Evolutionary conservation across 345 rosid genomes (phyloP).

Genomic region (Geranium brycei): DNA sequence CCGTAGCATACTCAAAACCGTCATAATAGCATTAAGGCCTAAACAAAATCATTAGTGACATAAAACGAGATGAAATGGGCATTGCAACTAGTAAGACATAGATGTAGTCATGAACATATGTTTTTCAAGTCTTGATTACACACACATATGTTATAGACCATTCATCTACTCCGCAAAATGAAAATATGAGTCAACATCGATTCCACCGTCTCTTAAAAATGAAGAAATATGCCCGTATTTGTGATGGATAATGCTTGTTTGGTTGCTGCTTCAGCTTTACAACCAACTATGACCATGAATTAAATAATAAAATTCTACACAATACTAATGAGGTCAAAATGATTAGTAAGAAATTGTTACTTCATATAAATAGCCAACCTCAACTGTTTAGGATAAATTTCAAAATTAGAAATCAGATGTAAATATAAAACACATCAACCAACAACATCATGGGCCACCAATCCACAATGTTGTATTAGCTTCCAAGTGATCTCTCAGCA

Average conservation of each 20-base stretch:
- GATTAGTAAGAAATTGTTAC: not conserved
- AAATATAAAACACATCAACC: no score
- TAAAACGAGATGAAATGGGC: not conserved
- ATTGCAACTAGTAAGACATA: not conserved
- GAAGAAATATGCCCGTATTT: not conserved
- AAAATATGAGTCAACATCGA: not conserved
- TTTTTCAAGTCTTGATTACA: not conserved
- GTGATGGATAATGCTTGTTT: not conserved
- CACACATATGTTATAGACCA: not conserved
- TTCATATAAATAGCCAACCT: not conserved
- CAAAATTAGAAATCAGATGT: no score
- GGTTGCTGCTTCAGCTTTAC: not conserved
- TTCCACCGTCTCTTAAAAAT: not conserved
- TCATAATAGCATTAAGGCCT: constrained; percentile 3
- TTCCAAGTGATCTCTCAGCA: no score
- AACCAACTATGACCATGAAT: not conserved
- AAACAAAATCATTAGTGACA: not conserved
- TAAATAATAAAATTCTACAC: not conserved
- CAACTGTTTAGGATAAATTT: not conserved
- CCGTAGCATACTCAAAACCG: constrained; percentile 1
- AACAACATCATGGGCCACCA: no score
- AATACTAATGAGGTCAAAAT: not conserved
- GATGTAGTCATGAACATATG: not conserved
- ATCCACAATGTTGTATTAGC: no score
- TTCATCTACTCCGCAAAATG: not conserved